These are phyloP conservation scores for Botrytis elliptica DNA, from an alignment of 2,329 filamentous ascomycete species.

Conservation along the genomic window DNA sequence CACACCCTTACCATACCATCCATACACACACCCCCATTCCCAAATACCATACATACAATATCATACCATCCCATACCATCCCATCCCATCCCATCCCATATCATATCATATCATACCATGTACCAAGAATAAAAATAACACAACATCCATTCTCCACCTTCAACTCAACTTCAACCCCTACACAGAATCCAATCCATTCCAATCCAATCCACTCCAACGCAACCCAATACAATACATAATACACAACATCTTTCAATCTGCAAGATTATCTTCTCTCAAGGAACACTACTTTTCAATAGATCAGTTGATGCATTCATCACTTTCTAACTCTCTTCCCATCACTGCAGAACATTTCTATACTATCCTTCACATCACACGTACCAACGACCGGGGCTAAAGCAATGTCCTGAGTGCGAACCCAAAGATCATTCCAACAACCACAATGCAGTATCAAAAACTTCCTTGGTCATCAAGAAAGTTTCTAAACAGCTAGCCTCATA, in stretches of 20 bases:
- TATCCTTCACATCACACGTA: slow-evolving; percentile 26
- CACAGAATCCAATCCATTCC: not conserved
- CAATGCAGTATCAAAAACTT: slow-evolving; percentile 39
- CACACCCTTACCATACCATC: not conserved
- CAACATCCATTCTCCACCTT: slow-evolving; percentile 1
- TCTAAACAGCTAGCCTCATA: slow-evolving; percentile 36
- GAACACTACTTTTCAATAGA: slow-evolving; percentile 17
- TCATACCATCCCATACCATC: not conserved
- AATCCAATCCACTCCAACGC: not conserved
- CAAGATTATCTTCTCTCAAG: slow-evolving; percentile 22
- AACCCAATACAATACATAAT: not conserved
- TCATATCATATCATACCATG: not conserved
- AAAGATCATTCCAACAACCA: slow-evolving; percentile 29
- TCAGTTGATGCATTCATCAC: slow-evolving; percentile 22
- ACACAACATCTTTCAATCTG: slow-evolving; percentile 8
- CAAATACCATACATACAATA: not conserved
- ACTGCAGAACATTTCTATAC: slow-evolving; percentile 7
- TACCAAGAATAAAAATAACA: slow-evolving; percentile 3
- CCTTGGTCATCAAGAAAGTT: slow-evolving; percentile 37
- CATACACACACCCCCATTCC: not conserved
- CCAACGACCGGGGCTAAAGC: slow-evolving; percentile 32
- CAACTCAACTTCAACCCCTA: not conserved
- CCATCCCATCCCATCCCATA: not conserved
- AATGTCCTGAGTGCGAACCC: slow-evolving; percentile 35
- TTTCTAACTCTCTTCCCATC: slow-evolving; percentile 4